Percentiles rank a stretch among this genome's conserved stretches.
These are phyloP conservation scores for Wallacemonas rigidus DNA, from an alignment of 208 protist species.

Conservation along the genomic window DNA sequence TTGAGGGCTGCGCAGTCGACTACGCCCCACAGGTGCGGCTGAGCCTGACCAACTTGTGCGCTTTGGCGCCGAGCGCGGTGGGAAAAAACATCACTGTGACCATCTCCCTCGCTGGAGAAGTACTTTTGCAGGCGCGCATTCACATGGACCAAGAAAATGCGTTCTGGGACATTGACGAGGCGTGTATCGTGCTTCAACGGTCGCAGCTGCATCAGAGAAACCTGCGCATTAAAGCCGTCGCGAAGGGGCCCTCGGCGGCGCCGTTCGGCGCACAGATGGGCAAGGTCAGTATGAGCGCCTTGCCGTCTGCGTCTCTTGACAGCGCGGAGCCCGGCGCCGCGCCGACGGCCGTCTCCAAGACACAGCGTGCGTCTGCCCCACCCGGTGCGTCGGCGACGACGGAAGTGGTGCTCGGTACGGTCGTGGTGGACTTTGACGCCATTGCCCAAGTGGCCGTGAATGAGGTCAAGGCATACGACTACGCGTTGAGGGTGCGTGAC, in stretches of 20 bases:
- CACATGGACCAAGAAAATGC: conserved; percentile 29
- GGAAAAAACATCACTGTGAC: conserved; percentile 49
- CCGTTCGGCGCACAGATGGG: background rate
- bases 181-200: conserved; percentile 28
- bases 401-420: conserved; percentile 17
- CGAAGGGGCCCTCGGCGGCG: conserved; percentile 17
- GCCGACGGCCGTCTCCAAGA: conserved; percentile 13
- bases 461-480: conserved; percentile 12
- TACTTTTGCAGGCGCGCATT: conserved; percentile 48
- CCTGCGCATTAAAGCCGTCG: conserved; percentile 22
- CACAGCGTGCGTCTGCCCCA: background rate
- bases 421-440: conserved; percentile 9
- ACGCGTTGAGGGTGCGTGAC: conserved; percentile 4
- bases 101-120: conserved; percentile 33
- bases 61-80: conserved; percentile 34
- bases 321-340: background rate
- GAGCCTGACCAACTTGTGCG: conserved; percentile 59
- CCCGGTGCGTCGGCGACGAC: background rate
- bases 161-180: conserved; percentile 57
- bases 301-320: background rate
- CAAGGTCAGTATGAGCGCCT: background rate
- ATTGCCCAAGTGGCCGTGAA: conserved; percentile 5
- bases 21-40: conserved; percentile 43
- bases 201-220: conserved; percentile 6
- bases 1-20: conserved; percentile 2